Evolutionary conservation across 2,329 filamentous ascomycete genomes (phyloP).

Genomic region (Talaromyces verruculosus): DNA sequence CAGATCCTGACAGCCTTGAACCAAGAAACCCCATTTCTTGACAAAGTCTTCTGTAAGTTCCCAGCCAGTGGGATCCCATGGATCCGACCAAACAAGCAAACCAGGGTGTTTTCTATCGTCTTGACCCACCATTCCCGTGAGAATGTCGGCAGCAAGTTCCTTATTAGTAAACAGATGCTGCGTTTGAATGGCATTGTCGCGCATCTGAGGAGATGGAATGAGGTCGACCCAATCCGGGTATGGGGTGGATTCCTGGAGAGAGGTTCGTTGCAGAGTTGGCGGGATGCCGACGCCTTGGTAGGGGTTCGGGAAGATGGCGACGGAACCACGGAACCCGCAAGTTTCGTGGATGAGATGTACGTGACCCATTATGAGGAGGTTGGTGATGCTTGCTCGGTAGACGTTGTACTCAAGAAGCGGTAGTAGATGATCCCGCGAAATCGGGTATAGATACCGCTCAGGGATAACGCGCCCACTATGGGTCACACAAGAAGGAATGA

Average conservation of each 20-base stretch:
- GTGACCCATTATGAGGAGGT: conserved; percentile 25
- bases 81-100: conserved; percentile 38
- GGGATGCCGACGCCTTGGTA: conserved; percentile 21
- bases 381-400: conserved; percentile 26
- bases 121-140: conserved; percentile 19
- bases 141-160: conserved; percentile 36
- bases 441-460: conserved; percentile 9
- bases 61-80: conserved; percentile 34
- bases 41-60: conserved; percentile 38
- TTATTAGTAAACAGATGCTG: conserved; percentile 33
- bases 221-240: conserved; percentile 41
- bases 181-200: conserved; percentile 36
- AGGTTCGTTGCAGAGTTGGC: conserved; percentile 34
- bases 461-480: not conserved
- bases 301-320: not conserved
- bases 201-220: conserved; percentile 39
- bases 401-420: conserved; percentile 29
- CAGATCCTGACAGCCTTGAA: conserved; percentile 35
- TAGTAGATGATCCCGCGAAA: conserved; percentile 26
- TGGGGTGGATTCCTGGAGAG: conserved; percentile 32
- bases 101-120: not conserved
- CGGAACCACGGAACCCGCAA: not conserved
- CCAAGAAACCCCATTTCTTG: conserved; percentile 36
- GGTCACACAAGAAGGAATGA: conserved; percentile 1
- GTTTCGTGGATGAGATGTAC: conserved; percentile 6